Percentiles rank a stretch among this genome's conserved stretches.
Evolutionary conservation across 257 asterid genomes (phyloP).

Genomic region (Primulina huaijiensis): DNA sequence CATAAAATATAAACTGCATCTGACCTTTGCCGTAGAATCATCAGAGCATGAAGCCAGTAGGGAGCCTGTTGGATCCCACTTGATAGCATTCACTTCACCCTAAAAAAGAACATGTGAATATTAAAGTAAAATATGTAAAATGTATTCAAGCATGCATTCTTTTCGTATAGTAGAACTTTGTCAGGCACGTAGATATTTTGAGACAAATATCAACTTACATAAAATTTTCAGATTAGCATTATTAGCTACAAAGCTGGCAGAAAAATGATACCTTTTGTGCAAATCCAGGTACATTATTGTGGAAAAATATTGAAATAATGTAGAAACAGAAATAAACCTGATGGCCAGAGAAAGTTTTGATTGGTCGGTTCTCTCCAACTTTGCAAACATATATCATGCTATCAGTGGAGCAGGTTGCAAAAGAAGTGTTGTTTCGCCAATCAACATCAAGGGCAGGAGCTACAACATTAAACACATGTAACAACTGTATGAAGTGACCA

Average conservation of each 20-base stretch:
- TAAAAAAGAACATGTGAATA: constrained; percentile 34
- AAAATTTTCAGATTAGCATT: not conserved
- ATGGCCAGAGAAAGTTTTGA: constrained; percentile 79
- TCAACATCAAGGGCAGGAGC: constrained; percentile 98
- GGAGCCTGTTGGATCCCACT: constrained; percentile 96
- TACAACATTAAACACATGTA: constrained; percentile 28
- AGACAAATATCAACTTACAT: not conserved
- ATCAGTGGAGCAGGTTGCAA: constrained; percentile 99
- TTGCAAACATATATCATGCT: constrained; percentile 91
- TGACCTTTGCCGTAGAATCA: constrained; percentile 91
- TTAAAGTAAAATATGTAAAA: constrained; percentile 16
- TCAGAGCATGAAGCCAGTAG: constrained; percentile 96
- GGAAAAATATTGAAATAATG: not conserved
- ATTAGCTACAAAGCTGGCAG: not conserved
- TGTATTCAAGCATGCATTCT: not conserved
- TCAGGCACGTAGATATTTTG: not conserved
- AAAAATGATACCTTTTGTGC: constrained; percentile 15
- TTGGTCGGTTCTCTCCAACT: constrained; percentile 85
- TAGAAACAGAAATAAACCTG: constrained; percentile 47
- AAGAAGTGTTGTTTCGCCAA: constrained; percentile 84
- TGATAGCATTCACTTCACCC: constrained; percentile 97
- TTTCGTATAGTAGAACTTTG: not conserved
- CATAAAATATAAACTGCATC: constrained; percentile 24
- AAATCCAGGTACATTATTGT: constrained; percentile 16
- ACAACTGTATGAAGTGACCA: constrained; percentile 13